Evolutionary conservation across 2,329 filamentous ascomycete genomes (phyloP), one percentile per base, ranked within the genome.

Genomic region (Colletotrichum sp.): DNA sequence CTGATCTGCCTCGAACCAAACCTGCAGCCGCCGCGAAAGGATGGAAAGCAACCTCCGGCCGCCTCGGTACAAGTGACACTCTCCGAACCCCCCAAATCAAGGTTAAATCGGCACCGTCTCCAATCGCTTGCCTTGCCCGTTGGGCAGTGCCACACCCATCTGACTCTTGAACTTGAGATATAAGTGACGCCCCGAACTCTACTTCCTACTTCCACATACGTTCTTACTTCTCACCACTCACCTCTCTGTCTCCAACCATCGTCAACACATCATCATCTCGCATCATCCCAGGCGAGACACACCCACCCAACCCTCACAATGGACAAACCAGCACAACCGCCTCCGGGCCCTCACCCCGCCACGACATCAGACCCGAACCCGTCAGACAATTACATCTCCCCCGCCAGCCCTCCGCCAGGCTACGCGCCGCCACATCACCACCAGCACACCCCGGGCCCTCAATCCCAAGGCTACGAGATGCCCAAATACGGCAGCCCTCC

Each of bases 401-500:
- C 63, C 39, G 57, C 36, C 49, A 36, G 34, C 16, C 69, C 60
- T 15, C 69, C 69, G 39, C 69, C 69, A 9, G 69, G n/a, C 6
- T 71, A 71, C 24, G 36, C 59, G 12, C 44, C 59, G 0, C 44
- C 44, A 0, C 44, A 52, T 0, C 44, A 52, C 44, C 44, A 52
- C n/a, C 39, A 44, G 39, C 49, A 65, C 21, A 13, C 52, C 9
- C 73, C 71, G 21, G 30, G 26, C 3, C 44, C 52, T 3, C 72
- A 75, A 24, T 63, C 69, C 62, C 59, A 75, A 36, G 28, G 26
- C 57, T 44, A 60, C 36, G 49, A 62, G 59, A 69, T 69, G 70
- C 74, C 70, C 6, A 76, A 76, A 15, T 76, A 76, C 74, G 70
- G 69, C 59, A 70, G 69, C 32, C 63, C 69, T 9, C n/a, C 69